Evolutionary conservation across 495 filamentous ascomycete genomes (phyloP), one percentile per base, ranked within the genome.

Genomic region (Penicillium paxilli): DNA sequence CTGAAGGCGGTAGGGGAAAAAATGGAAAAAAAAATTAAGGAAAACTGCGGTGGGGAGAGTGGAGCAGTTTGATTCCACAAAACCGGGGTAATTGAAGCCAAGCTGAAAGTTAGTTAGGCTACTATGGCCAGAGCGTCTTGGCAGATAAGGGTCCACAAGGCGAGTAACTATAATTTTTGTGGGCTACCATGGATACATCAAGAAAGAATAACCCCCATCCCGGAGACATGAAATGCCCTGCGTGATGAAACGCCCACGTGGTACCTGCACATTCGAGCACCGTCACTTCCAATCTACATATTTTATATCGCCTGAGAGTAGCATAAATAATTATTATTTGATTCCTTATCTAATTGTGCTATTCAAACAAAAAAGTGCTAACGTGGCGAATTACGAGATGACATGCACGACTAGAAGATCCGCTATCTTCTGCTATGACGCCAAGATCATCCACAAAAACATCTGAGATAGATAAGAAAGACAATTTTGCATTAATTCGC

Each of bases 171-270:
- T n/a, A n/a, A n/a, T n/a, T n/a, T n/a, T n/a, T n/a, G n/a, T n/a
- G n/a, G n/a, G n/a, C n/a, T n/a, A n/a, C n/a, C n/a, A n/a, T n/a
- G n/a, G n/a, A n/a, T n/a, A n/a, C n/a, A n/a, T n/a, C 8, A 30
- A 12, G 12, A 8, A 28, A 11, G 26, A 28, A 21, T 51, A 59
- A 55, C 46, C 41, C 47, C 56, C 47, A 58, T 62, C 59, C 60
- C 46, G 56, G 45, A 57, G 57, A 60, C 22, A 64, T 60, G 57
- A 64, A 64, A 57, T 48, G 51, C 60, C 60, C 49, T 52, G 14
- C 44, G 47, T 63, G 53, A 45, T 57, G 53, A 60, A 60, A 64
- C 53, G 40, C 40, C 52, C n/a, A 47, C 52, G 4, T 52, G 52
- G 56, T 59, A 63, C 59, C 42, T 63, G 14, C 28, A 50, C 11